Base-by-base conservation (phyloP, 2,329 filamentous ascomycete species). In the Colletotrichum melonis region DNA sequence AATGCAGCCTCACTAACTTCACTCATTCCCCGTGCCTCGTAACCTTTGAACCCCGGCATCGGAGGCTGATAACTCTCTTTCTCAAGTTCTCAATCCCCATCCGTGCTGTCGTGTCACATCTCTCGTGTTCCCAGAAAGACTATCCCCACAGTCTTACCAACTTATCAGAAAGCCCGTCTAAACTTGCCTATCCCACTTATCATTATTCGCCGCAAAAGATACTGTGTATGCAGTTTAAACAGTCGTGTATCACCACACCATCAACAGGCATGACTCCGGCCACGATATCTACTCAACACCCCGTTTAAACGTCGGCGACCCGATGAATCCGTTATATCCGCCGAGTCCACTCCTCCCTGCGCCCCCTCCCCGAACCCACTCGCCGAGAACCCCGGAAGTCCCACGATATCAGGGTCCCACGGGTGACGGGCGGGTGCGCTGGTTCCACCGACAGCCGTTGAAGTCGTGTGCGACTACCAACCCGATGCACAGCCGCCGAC, bases 71-170 rank as follows among this genome's bases (percentile, higher is more conserved):
- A 35, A n/a, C 55, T 49, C 52, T n/a, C 5, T 59, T 60, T 32
- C n/a, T 5, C 22, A 3, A 12, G 32, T 35, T 12, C 32, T 12
- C 32, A 35, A 12, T 46, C 58, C 65, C 66, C 66, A 60, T 72
- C 69, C 59, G 66, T 72, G 66, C 66, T 60, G 59, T 22, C 38
- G 69, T 64, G 69, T 64, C 69, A 59, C 22, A 46, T 38, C 58
- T 58, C 16, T 54, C 30, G 38, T 49, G 30, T 22, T 24, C 35
- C n/a, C 14, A 9, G 52, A n/a, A 22, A 16, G 14, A 42, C 38
- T 24, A 30, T 26, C 9, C 14, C 24, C 16, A 4, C 2, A 16
- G 26, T 24, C 30, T 32, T 32, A 32, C 30, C 30, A 32, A 32
- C 30, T 32, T 32, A 32, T 32, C 30, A 32, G 30, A 32, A 32